Conservation (phyloP, 1,284 basidiomycete genomes). For the Athelia psychrophila region DNA sequence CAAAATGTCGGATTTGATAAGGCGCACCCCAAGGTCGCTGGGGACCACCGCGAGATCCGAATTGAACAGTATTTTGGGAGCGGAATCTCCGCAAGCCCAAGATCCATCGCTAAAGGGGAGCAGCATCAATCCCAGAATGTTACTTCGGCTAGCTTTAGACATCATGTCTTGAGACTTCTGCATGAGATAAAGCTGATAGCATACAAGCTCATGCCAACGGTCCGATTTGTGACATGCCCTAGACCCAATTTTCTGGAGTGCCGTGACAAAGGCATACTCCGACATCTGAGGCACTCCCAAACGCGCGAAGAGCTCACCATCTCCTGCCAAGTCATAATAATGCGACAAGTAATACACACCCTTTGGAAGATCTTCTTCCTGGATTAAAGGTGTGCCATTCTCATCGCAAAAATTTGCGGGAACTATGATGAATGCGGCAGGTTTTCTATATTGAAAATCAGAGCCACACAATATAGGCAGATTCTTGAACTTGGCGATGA, state of each 20-base stretch:
- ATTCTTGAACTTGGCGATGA: background rate
- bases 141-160: background rate
- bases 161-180: background rate
- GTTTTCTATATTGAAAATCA: background rate
- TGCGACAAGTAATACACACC: background rate
- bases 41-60: conserved; percentile 4
- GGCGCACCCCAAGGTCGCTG: conserved; percentile 8
- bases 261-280: background rate
- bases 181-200: background rate
- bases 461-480: background rate
- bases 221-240: background rate
- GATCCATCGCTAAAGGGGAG: background rate
- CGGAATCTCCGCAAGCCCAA: background rate
- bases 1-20: conserved; percentile 5
- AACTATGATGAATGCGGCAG: conserved; percentile 4
- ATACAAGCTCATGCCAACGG: background rate
- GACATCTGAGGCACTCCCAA: background rate
- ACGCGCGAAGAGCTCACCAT: background rate
- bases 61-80: background rate
- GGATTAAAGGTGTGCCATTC: background rate
- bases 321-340: background rate
- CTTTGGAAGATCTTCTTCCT: background rate
- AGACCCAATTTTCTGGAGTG: too few relatives aligned
- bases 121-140: background rate
- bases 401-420: background rate